Evolutionary conservation across 1,139 yeast genomes (phyloP).

Genomic region (Meyerozyma athensensis): DNA sequence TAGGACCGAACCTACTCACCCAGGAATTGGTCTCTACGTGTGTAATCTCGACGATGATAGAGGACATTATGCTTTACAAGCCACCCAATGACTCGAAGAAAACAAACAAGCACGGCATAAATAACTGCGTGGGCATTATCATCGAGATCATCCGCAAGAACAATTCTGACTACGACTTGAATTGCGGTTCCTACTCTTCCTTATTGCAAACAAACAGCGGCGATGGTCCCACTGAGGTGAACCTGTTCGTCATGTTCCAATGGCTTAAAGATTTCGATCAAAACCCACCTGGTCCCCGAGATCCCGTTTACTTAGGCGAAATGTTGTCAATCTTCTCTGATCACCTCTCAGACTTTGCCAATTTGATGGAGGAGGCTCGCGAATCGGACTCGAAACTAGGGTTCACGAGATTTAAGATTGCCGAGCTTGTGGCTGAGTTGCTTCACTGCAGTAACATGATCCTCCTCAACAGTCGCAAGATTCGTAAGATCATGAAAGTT

Average conservation of each 20-base stretch:
- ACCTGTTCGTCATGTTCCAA: slow-evolving; percentile 40
- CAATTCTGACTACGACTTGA: slow-evolving; percentile 44
- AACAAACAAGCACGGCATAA: slow-evolving; percentile 43
- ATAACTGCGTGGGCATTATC: slow-evolving; percentile 44
- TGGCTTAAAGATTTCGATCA: slow-evolving; percentile 47
- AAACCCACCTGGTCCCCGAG: slow-evolving; percentile 44
- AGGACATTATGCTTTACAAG: slow-evolving; percentile 37
- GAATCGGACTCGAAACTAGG: slow-evolving; percentile 26
- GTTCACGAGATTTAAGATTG: slow-evolving; percentile 38
- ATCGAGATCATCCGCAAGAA: slow-evolving; percentile 45
- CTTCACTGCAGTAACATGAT: slow-evolving; percentile 49
- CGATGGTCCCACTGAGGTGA: slow-evolving; percentile 30
- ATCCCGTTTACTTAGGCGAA: slow-evolving; percentile 44
- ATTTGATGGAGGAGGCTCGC: slow-evolving; percentile 25
- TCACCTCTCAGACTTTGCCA: slow-evolving; percentile 28
- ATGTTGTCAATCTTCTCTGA: slow-evolving; percentile 39
- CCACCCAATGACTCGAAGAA: slow-evolving; percentile 13
- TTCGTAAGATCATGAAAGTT: slow-evolving; percentile 29
- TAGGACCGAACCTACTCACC: slow-evolving; percentile 26
- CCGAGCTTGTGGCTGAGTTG: slow-evolving; percentile 44
- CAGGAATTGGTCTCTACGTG: slow-evolving; percentile 40
- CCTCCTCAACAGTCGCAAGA: slow-evolving; percentile 37
- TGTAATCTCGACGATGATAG: slow-evolving; percentile 31
- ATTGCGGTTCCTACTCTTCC: slow-evolving; percentile 39
- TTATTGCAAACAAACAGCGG: slow-evolving; percentile 28